Percentiles rank a stretch among this genome's conserved stretches.
Conservation (phyloP, 225 moss, liverwort and hornwort genomes). For the Marchantia polymorpha region DNA sequence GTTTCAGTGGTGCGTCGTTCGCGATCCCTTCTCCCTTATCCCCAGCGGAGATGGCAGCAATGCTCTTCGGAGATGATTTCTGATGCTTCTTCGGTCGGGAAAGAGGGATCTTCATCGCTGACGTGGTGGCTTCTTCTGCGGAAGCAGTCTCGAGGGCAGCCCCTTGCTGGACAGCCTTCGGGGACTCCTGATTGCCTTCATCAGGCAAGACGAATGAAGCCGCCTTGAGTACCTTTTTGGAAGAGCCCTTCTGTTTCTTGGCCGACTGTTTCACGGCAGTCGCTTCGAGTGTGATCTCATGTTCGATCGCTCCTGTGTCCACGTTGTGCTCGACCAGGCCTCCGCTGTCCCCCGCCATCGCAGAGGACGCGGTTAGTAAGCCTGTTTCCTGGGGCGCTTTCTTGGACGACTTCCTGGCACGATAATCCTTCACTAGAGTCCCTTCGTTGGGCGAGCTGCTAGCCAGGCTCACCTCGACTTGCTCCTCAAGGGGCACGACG, state of each 20-base stretch:
- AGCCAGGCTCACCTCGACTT: not conserved
- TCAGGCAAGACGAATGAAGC: not conserved
- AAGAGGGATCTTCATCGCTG: not conserved
- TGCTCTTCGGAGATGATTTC: not conserved
- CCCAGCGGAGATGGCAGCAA: not conserved
- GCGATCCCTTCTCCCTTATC: not conserved
- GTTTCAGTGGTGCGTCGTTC: not conserved
- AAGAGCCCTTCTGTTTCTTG: slow-evolving; percentile 4
- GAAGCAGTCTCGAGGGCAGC: not conserved
- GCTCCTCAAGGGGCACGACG: not conserved
- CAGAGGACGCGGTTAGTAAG: not conserved
- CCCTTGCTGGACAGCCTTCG: not conserved
- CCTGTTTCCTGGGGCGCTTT: not conserved
- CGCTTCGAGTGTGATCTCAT: not conserved
- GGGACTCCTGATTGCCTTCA: not conserved
- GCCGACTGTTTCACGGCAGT: not conserved
- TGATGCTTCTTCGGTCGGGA: not conserved
- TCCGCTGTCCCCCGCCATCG: not conserved
- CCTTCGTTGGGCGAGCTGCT: not conserved
- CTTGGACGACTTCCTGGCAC: not conserved
- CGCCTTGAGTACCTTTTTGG: not conserved
- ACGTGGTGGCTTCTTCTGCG: not conserved
- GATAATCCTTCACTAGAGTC: too few relatives aligned
- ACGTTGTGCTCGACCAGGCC: not conserved
- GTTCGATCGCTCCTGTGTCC: too few relatives aligned